These are phyloP conservation scores for Trichoderma sp. DNA, from an alignment of 2,329 filamentous ascomycete species.

Conservation along the genomic window DNA sequence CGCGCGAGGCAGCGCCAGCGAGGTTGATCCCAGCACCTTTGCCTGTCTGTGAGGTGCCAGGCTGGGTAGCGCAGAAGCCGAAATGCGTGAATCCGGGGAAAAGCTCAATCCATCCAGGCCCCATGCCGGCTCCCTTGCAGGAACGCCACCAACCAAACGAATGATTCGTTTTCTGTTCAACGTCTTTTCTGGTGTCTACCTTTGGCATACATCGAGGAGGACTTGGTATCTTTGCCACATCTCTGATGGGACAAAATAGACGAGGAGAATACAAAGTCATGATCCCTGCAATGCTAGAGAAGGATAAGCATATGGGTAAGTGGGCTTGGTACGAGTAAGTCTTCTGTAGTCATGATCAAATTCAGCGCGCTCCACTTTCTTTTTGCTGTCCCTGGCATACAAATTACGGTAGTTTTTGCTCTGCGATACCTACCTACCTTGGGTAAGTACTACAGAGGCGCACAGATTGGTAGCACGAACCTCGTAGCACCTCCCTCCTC, in stretches of 20 bases:
- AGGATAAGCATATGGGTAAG: not conserved
- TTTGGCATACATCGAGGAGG: not conserved
- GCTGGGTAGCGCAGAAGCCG: not conserved
- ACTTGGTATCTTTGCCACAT: not conserved
- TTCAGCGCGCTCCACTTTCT: not conserved
- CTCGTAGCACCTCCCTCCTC: not conserved
- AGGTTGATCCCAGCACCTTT: slow-evolving; percentile 5
- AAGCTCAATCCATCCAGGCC: not conserved
- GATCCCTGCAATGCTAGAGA: not conserved
- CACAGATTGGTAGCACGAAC: not conserved
- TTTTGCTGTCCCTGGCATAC: not conserved
- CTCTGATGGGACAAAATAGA: not conserved
- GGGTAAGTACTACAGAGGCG: not conserved
- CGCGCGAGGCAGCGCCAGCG: not conserved
- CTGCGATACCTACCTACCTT: too few species aligned
- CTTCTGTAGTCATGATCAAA: not conserved
- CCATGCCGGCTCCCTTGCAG: not conserved
- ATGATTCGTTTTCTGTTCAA: not conserved
- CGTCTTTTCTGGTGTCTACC: not conserved
- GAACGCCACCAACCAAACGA: slow-evolving; percentile 1
- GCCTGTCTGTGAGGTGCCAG: not conserved
- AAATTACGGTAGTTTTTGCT: not conserved
- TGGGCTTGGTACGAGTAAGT: not conserved
- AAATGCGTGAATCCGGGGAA: slow-evolving; percentile 16
- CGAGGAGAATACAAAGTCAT: not conserved